Conservation (phyloP, 495 filamentous ascomycete genomes). For the Chaetomidium leptoderma region DNA sequence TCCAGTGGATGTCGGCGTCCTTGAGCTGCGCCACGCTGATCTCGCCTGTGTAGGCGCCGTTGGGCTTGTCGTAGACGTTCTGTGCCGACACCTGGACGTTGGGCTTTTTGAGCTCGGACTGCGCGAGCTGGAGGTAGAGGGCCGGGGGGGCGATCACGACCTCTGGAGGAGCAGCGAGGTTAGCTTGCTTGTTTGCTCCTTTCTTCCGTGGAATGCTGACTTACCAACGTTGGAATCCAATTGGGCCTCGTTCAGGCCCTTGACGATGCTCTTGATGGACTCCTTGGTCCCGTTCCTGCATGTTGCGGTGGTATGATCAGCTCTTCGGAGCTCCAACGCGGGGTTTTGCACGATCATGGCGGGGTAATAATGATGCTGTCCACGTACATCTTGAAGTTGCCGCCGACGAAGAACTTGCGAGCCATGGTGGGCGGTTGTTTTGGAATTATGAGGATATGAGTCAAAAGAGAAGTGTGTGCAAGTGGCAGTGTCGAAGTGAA, state of each 20-base stretch:
- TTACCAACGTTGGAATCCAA: constrained; percentile 63
- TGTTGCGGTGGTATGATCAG: constrained; percentile 18
- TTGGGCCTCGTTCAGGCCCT: constrained; percentile 76
- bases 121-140: constrained; percentile 83
- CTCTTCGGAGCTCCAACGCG: constrained; percentile 23
- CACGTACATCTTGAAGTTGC: constrained; percentile 97
- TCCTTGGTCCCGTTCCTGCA: constrained; percentile 85
- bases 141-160: constrained; percentile 89
- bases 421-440: constrained; percentile 57
- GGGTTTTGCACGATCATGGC: constrained; percentile 26
- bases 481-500: neutral
- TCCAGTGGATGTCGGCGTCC: constrained; percentile 82
- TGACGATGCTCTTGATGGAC: constrained; percentile 80
- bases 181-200: constrained; percentile 7
- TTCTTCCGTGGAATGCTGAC: constrained; percentile 15
- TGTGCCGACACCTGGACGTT: constrained; percentile 79
- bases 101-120: constrained; percentile 56
- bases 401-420: constrained; percentile 98
- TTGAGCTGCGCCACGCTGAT: constrained; percentile 86
- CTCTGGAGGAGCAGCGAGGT: constrained; percentile 50
- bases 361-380: constrained; percentile 24
- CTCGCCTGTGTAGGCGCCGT: constrained; percentile 96
- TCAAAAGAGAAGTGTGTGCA: neutral
- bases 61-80: constrained; percentile 94
- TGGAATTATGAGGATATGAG: neutral